Conservation (phyloP, 208 protist species). For the Endotrypanum monterogeii region DNA sequence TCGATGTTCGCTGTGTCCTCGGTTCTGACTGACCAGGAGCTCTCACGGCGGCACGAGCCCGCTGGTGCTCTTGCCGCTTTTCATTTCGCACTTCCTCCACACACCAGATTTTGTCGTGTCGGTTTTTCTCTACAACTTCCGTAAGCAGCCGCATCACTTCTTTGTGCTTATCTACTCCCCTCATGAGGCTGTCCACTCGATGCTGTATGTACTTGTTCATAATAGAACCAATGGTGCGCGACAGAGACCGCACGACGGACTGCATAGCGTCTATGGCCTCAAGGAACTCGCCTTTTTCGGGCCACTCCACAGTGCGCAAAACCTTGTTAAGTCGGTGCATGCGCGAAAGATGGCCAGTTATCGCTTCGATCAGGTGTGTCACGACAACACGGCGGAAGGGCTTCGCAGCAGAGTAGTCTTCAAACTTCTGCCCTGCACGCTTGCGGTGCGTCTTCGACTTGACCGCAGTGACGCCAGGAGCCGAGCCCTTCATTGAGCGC, state of each 20-base stretch:
- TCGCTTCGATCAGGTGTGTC: constrained; percentile 52
- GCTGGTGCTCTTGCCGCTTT: constrained; percentile 44
- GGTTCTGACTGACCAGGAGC: neutral
- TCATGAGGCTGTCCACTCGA: constrained; percentile 73
- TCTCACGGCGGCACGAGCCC: constrained; percentile 23
- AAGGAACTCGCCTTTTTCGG: constrained; percentile 67
- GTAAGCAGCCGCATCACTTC: constrained; percentile 72
- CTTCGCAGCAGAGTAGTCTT: constrained; percentile 87
- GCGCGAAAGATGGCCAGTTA: constrained; percentile 50
- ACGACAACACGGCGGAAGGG: constrained; percentile 83
- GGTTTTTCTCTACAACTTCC: constrained; percentile 71
- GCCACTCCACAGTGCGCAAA: constrained; percentile 77
- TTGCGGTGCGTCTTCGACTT: constrained; percentile 81
- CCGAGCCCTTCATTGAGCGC: constrained; percentile 83
- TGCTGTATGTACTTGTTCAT: constrained; percentile 72
- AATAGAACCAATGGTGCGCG: constrained; percentile 50
- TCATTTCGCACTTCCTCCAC: constrained; percentile 32
- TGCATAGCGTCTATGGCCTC: constrained; percentile 69
- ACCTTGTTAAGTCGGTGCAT: constrained; percentile 75
- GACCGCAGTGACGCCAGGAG: constrained; percentile 60
- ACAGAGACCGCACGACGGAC: constrained; percentile 38
- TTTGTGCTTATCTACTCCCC: constrained; percentile 68
- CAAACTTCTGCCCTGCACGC: constrained; percentile 79
- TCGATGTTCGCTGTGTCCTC: neutral
- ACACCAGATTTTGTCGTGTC: constrained; percentile 73